Evolutionary conservation across 768 basidiomycete genomes (phyloP), one percentile per base, ranked within the genome.

Genomic region (Hortiboletus campestris): DNA sequence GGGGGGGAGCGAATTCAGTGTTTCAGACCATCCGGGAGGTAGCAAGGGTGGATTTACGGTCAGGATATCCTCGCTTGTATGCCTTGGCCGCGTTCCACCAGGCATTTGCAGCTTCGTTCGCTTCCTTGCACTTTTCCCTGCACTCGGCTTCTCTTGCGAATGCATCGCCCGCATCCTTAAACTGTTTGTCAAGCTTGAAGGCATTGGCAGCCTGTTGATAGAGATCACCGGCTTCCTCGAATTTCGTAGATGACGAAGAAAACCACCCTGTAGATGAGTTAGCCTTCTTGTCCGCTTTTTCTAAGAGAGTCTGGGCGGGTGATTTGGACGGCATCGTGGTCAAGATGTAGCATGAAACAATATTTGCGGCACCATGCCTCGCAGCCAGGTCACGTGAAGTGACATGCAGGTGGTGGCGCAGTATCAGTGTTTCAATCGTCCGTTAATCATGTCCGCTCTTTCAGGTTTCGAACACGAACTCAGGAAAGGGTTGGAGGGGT

Each of bases 81-180:
- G 89, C 86, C 75, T 98, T 98, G 34, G 92, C 87, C 13, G 97
- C 95, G 69, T 96, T 97, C 91, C 96, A 98, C 88, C 89, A 98
- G 10, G 95, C 95, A 68, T 95, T 96, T 20, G 94, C 90, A n/a
- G 96, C 95, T 63, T 98, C 97, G 61, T 94, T 94, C 45, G 70
- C 73, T 74, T 98, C 96, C 45, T 89, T 88, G 65, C 85, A 88
- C 57, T 86, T 84, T 74, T 95, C 87, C 63, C 94, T 83, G 71
- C 94, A 97, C 64, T 98, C 94, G 1, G 96, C 97, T 68, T 98
- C 97, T 61, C 89, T 83, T 40, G 93, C 84, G 68, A 95, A 96
- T 14, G 91, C 84, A 72, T 95, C 91, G 4, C 97, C 97, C 1
- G 93, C 90, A 59, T 93, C 90, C 69, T 86, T 89, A 78, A 93